Evolutionary conservation across 495 filamentous ascomycete genomes (phyloP), one percentile per base, ranked within the genome.

Genomic region (Lophium mytilinum): DNA sequence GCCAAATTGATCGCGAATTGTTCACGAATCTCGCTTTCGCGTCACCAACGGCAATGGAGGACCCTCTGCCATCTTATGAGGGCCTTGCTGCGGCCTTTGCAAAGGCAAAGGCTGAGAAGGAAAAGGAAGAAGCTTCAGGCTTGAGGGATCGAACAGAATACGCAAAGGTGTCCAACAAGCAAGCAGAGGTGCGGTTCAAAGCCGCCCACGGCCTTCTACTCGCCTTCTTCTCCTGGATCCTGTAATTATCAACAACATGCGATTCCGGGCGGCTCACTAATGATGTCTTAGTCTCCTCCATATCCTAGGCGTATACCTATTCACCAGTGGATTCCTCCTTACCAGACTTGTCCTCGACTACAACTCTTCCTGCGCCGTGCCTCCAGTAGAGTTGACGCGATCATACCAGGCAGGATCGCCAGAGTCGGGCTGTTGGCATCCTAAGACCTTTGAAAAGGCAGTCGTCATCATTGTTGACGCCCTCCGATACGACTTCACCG

Each of bases 301-400:
- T 66, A 74, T 78, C 57, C 76, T 85, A 30, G 93, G 90, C 34
- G 86, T 97, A 59, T 89, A 85, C 63, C 86, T 95, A 66, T 98
- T 98, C 72, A 92, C 89, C 54, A 89, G 87, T 69, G 93, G 93
- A n/a, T 98, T 98, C 72, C 84, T 98, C 50, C 81, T 98, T 63
- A 96, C 93, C 57, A 80, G 94, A 43, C 80, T 96, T 61, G 87
- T 97, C 43, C 81, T 98, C 39, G 86, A 91, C 51, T 79, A 91
- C 56, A 89, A 89, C 66, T 97, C 93, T n/a, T 73, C 78, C 41
- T 98, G 93, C 72, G 75, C 77, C 21, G 70, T 78, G 39, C 83
- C 87, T 18, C 93, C 93, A 1, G 78, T 87, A 42, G 74, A 77
- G 17, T 69, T 75, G 48, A 53, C 64, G 56, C 39, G 47, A 48